These are phyloP conservation scores for Ballota nigra DNA, from an alignment of 257 asterid species.

Conservation along the genomic window DNA sequence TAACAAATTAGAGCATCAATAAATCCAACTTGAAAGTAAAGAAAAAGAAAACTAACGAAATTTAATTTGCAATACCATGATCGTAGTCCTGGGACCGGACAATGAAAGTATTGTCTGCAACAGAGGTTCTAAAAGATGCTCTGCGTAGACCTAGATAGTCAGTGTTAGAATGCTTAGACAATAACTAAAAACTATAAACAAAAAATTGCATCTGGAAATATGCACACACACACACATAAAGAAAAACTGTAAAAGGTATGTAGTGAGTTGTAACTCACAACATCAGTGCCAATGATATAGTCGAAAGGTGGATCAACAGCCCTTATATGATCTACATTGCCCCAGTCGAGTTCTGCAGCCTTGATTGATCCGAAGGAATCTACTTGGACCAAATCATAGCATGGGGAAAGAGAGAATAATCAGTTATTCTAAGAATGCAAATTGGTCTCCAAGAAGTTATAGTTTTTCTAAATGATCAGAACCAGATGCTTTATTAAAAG, in stretches of 20 bases:
- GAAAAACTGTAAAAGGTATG: not conserved
- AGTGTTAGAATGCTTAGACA: conserved; percentile 8
- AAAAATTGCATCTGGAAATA: not conserved
- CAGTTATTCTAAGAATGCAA: not conserved
- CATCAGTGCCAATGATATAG: conserved; percentile 93
- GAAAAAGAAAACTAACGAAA: not conserved
- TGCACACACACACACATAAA: not conserved
- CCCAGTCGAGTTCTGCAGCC: conserved; percentile 92
- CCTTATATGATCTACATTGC: conserved; percentile 68
- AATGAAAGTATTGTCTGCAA: conserved; percentile 76
- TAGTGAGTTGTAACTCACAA: conserved; percentile 51
- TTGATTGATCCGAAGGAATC: conserved; percentile 81
- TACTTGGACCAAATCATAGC: conserved; percentile 29
- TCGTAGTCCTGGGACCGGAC: conserved; percentile 82
- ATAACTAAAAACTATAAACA: not conserved
- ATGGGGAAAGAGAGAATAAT: not conserved
- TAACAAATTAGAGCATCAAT: conserved; percentile 7
- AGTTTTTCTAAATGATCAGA: not conserved
- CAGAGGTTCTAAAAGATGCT: conserved; percentile 94
- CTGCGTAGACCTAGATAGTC: conserved; percentile 79
- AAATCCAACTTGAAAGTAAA: not conserved
- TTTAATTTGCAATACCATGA: conserved; percentile 53
- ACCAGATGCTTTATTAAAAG: not conserved
- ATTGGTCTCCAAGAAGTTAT: not conserved
- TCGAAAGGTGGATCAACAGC: conserved; percentile 93